Evolutionary conservation across 176 grass and related monocot species (phyloP).

Genomic region (Hordeum marinum): DNA sequence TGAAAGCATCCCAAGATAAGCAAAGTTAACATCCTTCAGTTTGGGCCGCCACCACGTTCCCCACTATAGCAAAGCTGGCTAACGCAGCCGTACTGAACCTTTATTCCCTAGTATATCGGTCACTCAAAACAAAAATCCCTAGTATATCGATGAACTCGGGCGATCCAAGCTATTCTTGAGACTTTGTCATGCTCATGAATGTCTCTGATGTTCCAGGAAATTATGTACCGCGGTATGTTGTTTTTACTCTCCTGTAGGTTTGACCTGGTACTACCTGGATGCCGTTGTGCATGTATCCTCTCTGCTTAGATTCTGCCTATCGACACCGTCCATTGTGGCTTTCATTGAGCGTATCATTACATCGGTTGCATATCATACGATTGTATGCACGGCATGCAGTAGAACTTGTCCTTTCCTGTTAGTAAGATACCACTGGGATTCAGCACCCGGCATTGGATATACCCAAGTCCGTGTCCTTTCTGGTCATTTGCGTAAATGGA

Average conservation of each 20-base stretch:
- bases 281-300: neutral
- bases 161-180: neutral
- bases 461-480: too few relatives aligned
- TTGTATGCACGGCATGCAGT: too few relatives aligned
- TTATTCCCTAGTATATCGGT: neutral
- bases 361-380: too few relatives aligned
- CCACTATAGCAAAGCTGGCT: neutral
- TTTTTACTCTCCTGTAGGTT: neutral
- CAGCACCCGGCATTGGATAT: too few relatives aligned
- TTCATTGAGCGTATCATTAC: too few relatives aligned
- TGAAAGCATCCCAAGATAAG: conserved; percentile 45
- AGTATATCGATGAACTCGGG: neutral
- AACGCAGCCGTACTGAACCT: neutral
- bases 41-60: neutral
- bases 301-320: neutral
- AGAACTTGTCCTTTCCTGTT: too few relatives aligned
- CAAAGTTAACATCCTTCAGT: conserved; percentile 4
- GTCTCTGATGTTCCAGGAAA: neutral
- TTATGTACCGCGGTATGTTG: neutral
- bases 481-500: too few relatives aligned
- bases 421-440: too few relatives aligned
- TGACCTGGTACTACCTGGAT: neutral
- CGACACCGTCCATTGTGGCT: too few relatives aligned
- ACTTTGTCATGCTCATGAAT: neutral
- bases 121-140: too few relatives aligned